Evolutionary conservation across 768 basidiomycete species (phyloP), one percentile per base, ranked within the genome.

Genomic region (Pleurotus eryngii): DNA sequence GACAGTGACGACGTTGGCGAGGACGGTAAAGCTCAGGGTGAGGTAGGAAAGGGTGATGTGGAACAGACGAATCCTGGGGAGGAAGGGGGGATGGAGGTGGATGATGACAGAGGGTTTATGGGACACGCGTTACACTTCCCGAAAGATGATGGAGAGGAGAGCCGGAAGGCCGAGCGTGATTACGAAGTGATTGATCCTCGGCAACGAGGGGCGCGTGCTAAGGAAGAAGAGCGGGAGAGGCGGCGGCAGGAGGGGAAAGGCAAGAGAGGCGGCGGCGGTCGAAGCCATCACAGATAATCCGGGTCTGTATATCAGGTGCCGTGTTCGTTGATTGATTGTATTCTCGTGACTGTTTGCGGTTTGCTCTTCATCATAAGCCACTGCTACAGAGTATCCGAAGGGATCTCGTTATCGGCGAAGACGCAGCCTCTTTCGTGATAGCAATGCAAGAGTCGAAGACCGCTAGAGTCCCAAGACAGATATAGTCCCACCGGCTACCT

Each of bases 111-210:
- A 5, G 90, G 82, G 8, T 93, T 94, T 70, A 75, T 93, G 72
- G 75, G 71, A 4, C 92, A 94, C 66, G 73, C 80, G 24, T 72
- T 94, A 57, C 79, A 81, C 59, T 92, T 93, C 72, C 84, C 89
- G 8, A 92, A 92, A 71, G 90, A 85, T 46, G 83, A 91, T 61
- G 78, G 76, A 20, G 90, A 90, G 64, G 91, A 93, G 71, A 79
- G 78, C 20, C 68, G 69, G 59, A 92, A 92, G 70, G 92, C 89
- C 1, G 87, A 92, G 68, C 72, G 89, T 54, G 92, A 94, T 57
- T 93, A 92, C 64, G 91, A 94, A 71, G 91, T 94, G 24, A 94
- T 94, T 67, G 92, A 94, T 67, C 91, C 92, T 0, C 73, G 92
- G 58, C 80, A 82, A 48, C 72, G 92, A 56, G 79, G 86, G 45